Percentiles rank a stretch among this genome's conserved stretches.
These are phyloP conservation scores for Alternaria alternata DNA, from an alignment of 2,329 filamentous ascomycete species.

Conservation along the genomic window DNA sequence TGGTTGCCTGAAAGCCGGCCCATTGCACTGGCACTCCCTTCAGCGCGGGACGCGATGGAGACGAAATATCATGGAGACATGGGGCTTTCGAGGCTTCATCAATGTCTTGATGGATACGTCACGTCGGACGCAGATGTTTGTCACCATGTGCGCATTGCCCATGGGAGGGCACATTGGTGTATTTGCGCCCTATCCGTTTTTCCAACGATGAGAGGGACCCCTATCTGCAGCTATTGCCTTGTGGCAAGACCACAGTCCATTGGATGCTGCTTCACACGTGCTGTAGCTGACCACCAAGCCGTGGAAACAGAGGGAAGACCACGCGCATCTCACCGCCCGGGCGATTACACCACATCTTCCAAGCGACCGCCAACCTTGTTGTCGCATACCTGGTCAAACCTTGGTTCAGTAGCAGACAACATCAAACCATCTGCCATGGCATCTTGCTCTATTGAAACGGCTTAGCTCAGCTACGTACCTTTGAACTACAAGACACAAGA, in stretches of 20 bases:
- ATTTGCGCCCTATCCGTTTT: neutral
- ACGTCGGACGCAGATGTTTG: neutral
- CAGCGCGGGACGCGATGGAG: neutral
- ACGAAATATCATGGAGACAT: neutral
- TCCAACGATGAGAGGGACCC: neutral
- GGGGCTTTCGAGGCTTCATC: neutral
- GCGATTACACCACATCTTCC: conserved; percentile 7
- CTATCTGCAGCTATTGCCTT: neutral
- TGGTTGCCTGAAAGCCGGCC: conserved; percentile 12
- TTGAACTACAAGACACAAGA: conserved; percentile 5
- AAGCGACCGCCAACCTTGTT: conserved; percentile 2
- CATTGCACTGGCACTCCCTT: conserved; percentile 1
- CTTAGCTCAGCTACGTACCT: conserved; percentile 9
- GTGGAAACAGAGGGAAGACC: neutral
- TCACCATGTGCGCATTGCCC: neutral
- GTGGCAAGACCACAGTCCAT: neutral
- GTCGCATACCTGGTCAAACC: conserved; percentile 1
- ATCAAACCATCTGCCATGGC: neutral
- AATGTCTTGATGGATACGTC: neutral
- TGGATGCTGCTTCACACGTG: conserved; percentile 14
- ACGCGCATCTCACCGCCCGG: conserved; percentile 23
- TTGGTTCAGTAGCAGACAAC: neutral
- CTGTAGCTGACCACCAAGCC: conserved; percentile 14
- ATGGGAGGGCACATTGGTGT: neutral
- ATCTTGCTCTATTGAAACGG: neutral